phyloP scores from a whole-genome alignment of 108 stramenopile genomes.

The Craspedostauros australis region DNA sequence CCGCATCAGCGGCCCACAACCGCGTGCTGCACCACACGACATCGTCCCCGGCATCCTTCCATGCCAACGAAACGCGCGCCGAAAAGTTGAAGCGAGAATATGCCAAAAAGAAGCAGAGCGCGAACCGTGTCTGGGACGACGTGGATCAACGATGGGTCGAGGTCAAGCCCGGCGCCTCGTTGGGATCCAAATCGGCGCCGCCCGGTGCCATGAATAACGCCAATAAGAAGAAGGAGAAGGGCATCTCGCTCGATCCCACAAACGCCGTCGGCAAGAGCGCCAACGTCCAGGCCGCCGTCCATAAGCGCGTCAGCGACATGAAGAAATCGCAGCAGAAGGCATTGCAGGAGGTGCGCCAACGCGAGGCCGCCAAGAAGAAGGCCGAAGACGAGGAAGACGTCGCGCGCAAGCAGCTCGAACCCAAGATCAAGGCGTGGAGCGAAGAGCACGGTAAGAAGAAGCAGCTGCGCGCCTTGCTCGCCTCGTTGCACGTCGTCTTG shows the following conservation, averaged over 20 bases:
- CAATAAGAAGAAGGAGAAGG: slow-evolving; percentile 37
- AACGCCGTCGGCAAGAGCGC: slow-evolving; percentile 70
- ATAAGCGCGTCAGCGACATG: slow-evolving; percentile 77
- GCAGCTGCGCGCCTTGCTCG: slow-evolving; percentile 89
- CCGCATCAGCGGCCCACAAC: slow-evolving; percentile 4
- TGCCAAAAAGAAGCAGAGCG: slow-evolving; percentile 27
- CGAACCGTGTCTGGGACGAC: slow-evolving; percentile 85
- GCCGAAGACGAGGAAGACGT: slow-evolving; percentile 72
- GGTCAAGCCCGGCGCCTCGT: slow-evolving; percentile 53
- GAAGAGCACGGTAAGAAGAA: slow-evolving; percentile 94
- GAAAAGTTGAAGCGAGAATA: slow-evolving; percentile 77
- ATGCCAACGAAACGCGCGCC: slow-evolving; percentile 61
- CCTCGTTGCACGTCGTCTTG: slow-evolving; percentile 92
- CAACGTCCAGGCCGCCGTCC: slow-evolving; percentile 52
- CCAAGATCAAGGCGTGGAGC: slow-evolving; percentile 81
- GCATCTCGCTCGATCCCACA: slow-evolving; percentile 58
- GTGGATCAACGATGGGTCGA: slow-evolving; percentile 85
- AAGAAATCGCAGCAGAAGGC: slow-evolving; percentile 62
- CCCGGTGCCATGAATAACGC: slow-evolving; percentile 10
- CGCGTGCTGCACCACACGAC: slow-evolving; percentile 38
- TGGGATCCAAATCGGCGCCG: slow-evolving; percentile 14
- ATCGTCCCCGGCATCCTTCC: slow-evolving; percentile 42
- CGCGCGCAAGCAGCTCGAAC: slow-evolving; percentile 68
- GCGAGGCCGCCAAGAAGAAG: slow-evolving; percentile 50
- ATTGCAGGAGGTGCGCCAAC: slow-evolving; percentile 53